Percentiles rank a stretch among this genome's conserved stretches.
Conservation (phyloP, 78 protist genomes). For the Speleostelium caveatum region DNA sequence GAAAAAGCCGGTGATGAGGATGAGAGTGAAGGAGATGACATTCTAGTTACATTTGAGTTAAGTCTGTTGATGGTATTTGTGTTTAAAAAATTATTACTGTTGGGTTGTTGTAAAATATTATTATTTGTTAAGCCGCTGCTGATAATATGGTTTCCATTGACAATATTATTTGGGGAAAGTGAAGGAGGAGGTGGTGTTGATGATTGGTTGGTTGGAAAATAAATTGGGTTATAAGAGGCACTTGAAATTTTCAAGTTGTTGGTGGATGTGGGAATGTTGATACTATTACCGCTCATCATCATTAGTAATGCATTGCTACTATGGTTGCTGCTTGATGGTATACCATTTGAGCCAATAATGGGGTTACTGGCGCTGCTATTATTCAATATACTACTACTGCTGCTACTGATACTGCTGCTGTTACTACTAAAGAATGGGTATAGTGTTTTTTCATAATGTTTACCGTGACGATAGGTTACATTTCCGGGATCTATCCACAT, state of each 20-base stretch:
- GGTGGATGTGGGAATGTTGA: not conserved
- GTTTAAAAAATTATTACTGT: not conserved
- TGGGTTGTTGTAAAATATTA: not conserved
- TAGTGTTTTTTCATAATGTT: conserved; percentile 68
- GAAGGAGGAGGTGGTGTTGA: not conserved
- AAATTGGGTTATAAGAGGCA: not conserved
- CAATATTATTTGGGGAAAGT: not conserved
- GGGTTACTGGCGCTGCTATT: not conserved
- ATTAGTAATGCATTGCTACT: not conserved
- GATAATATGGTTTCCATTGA: not conserved
- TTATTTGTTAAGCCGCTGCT: not conserved
- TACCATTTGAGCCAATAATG: not conserved
- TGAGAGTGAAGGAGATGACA: conserved; percentile 35
- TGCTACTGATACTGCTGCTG: not conserved
- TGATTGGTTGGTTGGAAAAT: not conserved
- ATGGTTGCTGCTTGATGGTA: not conserved
- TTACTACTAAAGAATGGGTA: conserved; percentile 14
- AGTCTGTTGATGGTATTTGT: not conserved
- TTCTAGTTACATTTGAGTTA: not conserved
- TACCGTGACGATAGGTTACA: conserved; percentile 70
- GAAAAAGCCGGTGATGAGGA: conserved; percentile 42
- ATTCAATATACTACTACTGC: not conserved
- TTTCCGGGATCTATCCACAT: conserved; percentile 77
- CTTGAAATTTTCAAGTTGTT: not conserved
- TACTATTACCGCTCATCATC: not conserved